Evolutionary conservation across 169 alveolate species (phyloP), one percentile per base, ranked within the genome.

Genomic region (Eimeria praecox): DNA sequence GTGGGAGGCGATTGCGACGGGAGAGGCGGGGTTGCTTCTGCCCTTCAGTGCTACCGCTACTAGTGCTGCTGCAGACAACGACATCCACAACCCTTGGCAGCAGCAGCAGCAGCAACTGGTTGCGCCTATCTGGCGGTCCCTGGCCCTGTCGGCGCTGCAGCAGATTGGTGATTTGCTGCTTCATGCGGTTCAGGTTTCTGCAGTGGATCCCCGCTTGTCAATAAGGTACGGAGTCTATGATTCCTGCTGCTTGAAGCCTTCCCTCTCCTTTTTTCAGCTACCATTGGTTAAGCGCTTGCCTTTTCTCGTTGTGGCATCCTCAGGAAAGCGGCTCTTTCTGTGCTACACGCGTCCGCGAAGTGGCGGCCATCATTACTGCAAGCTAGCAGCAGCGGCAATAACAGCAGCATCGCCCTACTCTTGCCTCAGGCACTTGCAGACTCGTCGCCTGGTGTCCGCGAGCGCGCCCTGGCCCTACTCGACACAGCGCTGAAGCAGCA

Each of bases 361-460:
- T 62, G 93, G 83, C 78, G 93, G 82, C 83, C 93, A 40, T 87
- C 93, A 9, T 62, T 87, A 83, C 82, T 87, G 83, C 93, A 87
- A 40, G 75, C 52, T 20, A 35, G 64, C 82, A 85, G 92, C 77
- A 49, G 30, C 89, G 27, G 9, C 33, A 40, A 62, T 64, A 62
- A 40, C 93, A 59, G 46, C 71, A 46, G 82, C 82, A 62, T 87
- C 59, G 56, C 93, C 64, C 1, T 87, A 0, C 82, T 87, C 42
- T 44, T 87, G 82, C 93, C 93, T 56, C 93, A 87, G 83, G 93
- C 82, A 1, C 93, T 87, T 33, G 93, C 71, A 59, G 93, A 87
- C 83, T 40, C 93, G 62, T 56, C 93, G 3, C 93, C 93, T 30
- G 62, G 93, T 40, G 93, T 87, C 14, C 78, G 93, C 24, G 93